phyloP scores from a whole-genome alignment of 305 asterid genomes.

The Fraxinus paxiana region DNA sequence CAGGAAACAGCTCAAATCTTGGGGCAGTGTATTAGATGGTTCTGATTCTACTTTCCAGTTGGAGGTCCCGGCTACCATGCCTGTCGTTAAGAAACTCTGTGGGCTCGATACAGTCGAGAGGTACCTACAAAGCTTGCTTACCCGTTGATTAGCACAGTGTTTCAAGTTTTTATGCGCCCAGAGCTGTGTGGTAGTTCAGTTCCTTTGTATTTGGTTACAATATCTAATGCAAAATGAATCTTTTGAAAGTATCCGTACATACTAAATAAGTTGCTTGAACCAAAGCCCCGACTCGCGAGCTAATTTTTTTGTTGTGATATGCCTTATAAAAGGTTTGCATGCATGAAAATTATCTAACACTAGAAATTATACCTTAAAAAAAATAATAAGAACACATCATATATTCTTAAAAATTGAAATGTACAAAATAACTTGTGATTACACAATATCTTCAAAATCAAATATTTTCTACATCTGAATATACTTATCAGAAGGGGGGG shows the following conservation, averaged over 20 bases:
- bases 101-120: slow-evolving; percentile 52
- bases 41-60: slow-evolving; percentile 44
- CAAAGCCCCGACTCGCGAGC: background rate
- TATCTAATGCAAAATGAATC: background rate
- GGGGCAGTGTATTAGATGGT: slow-evolving; percentile 43
- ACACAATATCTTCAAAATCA: background rate
- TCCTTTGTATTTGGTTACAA: background rate
- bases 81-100: slow-evolving; percentile 60
- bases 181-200: background rate
- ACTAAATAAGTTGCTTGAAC: background rate
- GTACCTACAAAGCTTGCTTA: slow-evolving; percentile 34
- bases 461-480: background rate
- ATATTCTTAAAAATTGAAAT: background rate
- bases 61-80: slow-evolving; percentile 63
- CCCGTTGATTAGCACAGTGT: background rate
- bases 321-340: background rate
- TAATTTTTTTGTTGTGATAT: background rate
- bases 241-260: background rate
- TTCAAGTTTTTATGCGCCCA: background rate
- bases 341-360: background rate
- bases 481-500: background rate
- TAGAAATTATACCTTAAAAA: background rate
- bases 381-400: background rate
- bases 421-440: background rate
- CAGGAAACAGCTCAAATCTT: slow-evolving; percentile 48